Conservation (phyloP, 1,284 basidiomycete genomes). For the Moniliophthora roreri region DNA sequence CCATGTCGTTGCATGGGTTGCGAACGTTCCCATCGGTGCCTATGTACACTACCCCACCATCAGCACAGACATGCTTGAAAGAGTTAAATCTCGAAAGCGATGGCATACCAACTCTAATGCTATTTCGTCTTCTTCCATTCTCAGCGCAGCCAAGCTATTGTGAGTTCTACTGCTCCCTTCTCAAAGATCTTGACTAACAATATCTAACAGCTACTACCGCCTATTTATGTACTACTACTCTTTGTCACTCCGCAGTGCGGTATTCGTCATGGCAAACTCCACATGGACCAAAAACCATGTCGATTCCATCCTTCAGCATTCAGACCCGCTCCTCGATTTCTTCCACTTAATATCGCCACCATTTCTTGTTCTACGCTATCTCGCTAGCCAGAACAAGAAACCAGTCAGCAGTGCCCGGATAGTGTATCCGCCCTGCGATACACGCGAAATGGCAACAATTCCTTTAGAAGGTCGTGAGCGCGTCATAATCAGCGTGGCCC, state of each 20-base stretch:
- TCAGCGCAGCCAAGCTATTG: slow-evolving; percentile 74
- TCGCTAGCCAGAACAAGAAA: slow-evolving; percentile 16
- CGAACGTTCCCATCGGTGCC: slow-evolving; percentile 74
- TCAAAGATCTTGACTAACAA: slow-evolving; percentile 5
- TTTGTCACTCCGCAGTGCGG: slow-evolving; percentile 70
- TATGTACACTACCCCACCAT: slow-evolving; percentile 98
- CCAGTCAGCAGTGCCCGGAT: slow-evolving; percentile 35
- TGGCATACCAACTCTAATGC: slow-evolving; percentile 69
- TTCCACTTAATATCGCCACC: slow-evolving; percentile 38
- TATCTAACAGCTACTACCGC: slow-evolving; percentile 75
- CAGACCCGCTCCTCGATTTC: slow-evolving; percentile 45
- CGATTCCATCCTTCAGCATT: slow-evolving; percentile 64
- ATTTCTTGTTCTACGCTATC: slow-evolving; percentile 24
- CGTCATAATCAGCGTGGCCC: slow-evolving; percentile 86
- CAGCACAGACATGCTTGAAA: slow-evolving; percentile 89
- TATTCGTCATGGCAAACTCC: slow-evolving; percentile 91
- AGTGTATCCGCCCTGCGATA: slow-evolving; percentile 95
- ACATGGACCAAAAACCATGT: slow-evolving; percentile 93
- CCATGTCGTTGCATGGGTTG: slow-evolving; percentile 69
- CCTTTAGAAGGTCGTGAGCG: slow-evolving; percentile 60
- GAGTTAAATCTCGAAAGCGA: slow-evolving; percentile 63
- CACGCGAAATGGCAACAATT: slow-evolving; percentile 66
- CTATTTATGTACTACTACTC: slow-evolving; percentile 86
- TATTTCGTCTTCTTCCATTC: slow-evolving; percentile 60
- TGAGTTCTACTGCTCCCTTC: slow-evolving; percentile 39